Evolutionary conservation across 371 early-diverging fungal genomes (phyloP).

Genomic region (Mucor irregularis): DNA sequence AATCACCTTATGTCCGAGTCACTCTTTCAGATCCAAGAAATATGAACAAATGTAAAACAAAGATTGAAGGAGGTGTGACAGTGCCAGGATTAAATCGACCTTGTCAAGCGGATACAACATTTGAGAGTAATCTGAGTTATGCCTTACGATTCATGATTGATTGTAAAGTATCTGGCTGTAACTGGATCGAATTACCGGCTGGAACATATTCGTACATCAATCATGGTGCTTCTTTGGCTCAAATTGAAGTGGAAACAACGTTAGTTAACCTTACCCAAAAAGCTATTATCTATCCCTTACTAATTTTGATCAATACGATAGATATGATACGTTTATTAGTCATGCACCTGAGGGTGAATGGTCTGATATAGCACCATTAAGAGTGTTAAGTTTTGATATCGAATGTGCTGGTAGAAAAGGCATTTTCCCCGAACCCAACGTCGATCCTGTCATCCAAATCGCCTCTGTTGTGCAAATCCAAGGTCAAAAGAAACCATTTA

Average conservation of each 20-base stretch:
- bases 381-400: conserved; percentile 98
- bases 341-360: conserved; percentile 91
- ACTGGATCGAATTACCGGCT: conserved; percentile 91
- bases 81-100: conserved; percentile 44
- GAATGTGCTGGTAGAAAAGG: conserved; percentile 98
- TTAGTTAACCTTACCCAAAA: too few species aligned
- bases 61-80: conserved; percentile 60
- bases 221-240: conserved; percentile 64
- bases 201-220: conserved; percentile 61
- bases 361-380: conserved; percentile 94
- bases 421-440: conserved; percentile 93
- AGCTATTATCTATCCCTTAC: background rate
- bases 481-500: conserved; percentile 85
- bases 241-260: conserved; percentile 80
- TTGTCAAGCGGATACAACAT: conserved; percentile 62
- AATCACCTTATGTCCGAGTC: conserved; percentile 71
- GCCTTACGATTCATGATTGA: conserved; percentile 99
- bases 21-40: conserved; percentile 62
- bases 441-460: conserved; percentile 99
- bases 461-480: conserved; percentile 94
- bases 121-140: conserved; percentile 93
- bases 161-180: conserved; percentile 80
- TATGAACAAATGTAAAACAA: conserved; percentile 36
- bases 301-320: background rate
- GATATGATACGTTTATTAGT: conserved; percentile 75